Percentiles rank a stretch among this genome's conserved stretches.
Evolutionary conservation across 164 flowering plant genomes (phyloP).

Genomic region (Magnolia kwangsiensis): DNA sequence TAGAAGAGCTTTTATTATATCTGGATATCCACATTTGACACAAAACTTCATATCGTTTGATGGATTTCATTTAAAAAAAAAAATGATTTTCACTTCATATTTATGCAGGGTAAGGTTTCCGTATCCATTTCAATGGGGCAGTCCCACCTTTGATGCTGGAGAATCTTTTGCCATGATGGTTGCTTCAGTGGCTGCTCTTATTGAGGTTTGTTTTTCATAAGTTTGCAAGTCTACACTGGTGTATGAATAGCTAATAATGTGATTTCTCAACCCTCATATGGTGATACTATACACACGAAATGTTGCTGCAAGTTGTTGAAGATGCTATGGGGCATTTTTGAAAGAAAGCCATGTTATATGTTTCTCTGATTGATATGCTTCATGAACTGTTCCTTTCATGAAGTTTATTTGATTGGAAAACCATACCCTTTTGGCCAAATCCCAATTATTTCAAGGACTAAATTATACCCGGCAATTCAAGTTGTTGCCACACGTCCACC

Average conservation of each 20-base stretch:
- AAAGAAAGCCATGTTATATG: too few species aligned
- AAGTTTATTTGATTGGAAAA: too few species aligned
- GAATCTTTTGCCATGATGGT: slow-evolving; percentile 73
- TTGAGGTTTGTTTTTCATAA: slow-evolving; percentile 46
- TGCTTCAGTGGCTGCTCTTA: slow-evolving; percentile 66
- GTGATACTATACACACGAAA: neutral
- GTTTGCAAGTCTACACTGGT: neutral
- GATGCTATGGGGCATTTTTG: too few species aligned
- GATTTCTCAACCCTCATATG: neutral
- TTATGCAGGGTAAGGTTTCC: slow-evolving; percentile 63
- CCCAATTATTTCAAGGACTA: too few species aligned
- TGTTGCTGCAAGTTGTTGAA: too few species aligned
- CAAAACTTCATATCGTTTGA: neutral
- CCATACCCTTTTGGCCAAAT: too few species aligned
- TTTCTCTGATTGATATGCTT: too few species aligned
- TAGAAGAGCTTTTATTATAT: neutral
- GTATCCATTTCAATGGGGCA: slow-evolving; percentile 80
- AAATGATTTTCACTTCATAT: neutral
- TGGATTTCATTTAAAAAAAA: neutral
- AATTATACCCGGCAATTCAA: too few species aligned
- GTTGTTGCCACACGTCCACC: too few species aligned
- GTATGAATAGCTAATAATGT: neutral
- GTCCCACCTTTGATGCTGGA: slow-evolving; percentile 61
- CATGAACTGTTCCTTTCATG: too few species aligned
- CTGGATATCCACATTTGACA: neutral